A percentile compares a stretch with the other conserved stretches of the same genome.
Evolutionary conservation across 257 asterid species (phyloP).

Genomic region (Fraxinus cuspidata): DNA sequence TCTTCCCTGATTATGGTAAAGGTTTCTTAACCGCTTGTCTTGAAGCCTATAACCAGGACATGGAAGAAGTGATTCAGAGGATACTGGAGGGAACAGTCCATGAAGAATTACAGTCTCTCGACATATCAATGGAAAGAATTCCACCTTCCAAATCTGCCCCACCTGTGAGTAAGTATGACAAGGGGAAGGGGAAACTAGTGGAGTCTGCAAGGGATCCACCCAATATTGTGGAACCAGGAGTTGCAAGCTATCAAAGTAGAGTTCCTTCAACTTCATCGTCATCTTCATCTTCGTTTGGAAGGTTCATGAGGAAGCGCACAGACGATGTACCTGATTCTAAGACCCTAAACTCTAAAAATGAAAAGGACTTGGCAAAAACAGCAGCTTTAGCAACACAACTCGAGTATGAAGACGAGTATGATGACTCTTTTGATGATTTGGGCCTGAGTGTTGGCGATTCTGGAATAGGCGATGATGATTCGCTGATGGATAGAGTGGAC

Average conservation of each 20-base stretch:
- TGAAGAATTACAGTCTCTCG: conserved; percentile 68
- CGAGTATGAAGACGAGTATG: conserved; percentile 96
- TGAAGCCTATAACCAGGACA: conserved; percentile 78
- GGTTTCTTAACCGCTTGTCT: conserved; percentile 89
- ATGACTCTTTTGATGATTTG: conserved; percentile 90
- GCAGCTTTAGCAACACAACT: conserved; percentile 70
- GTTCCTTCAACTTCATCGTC: conserved; percentile 33
- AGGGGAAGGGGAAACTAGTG: conserved; percentile 76
- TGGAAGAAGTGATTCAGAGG: conserved; percentile 93
- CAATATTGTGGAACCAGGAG: conserved; percentile 27
- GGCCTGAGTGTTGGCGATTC: conserved; percentile 82
- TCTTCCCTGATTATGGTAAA: conserved; percentile 86
- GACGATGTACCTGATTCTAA: conserved; percentile 40
- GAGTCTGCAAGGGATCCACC: conserved; percentile 41
- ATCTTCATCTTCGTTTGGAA: conserved; percentile 51
- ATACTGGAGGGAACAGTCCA: conserved; percentile 89
- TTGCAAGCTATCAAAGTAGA: conserved; percentile 30
- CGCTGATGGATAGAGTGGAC: conserved; percentile 31
- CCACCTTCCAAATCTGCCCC: conserved; percentile 53
- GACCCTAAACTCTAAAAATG: conserved; percentile 50
- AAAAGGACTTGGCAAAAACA: conserved; percentile 59
- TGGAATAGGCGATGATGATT: conserved; percentile 64
- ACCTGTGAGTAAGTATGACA: conserved; percentile 42
- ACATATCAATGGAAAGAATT: conserved; percentile 51
- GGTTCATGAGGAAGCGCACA: conserved; percentile 68